Base-by-base conservation (phyloP, 805 yeast genomes). In the Candida andamanensis region DNA sequence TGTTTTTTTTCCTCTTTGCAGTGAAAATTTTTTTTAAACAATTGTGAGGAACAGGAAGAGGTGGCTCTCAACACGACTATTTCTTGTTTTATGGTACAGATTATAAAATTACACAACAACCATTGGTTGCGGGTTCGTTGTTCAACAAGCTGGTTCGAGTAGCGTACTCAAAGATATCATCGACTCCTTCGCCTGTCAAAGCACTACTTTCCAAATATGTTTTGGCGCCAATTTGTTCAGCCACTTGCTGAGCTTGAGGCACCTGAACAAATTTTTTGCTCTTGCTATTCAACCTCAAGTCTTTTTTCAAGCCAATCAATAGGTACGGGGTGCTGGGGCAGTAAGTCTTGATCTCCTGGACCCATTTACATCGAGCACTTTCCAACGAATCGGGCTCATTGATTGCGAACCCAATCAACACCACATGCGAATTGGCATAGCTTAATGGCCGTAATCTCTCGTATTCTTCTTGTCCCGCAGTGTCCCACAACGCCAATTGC, bases 381-480 rank as follows among this genome's bases (percentile, higher is more conserved):
- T 76, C 82, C 29, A 89, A 61, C 0, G 95, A 84, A 46, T 89
- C 96, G 1, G 85, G 87, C 17, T 76, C 78, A 53, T 89, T 85
- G 13, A 87, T 65, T 0, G 96, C 85, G 60, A 84, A 89, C 0
- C 90, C 96, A 33, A 87, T 80, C 33, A 87, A 61, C 32, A 89
- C 80, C 35, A 85, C 83, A 55, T 89, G 84, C 2, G 96, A 94
- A 47, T 85, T 81, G 8, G 89, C 75, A 50, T 89, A 89, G 15
- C 95, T 82, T 42, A 89, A 63, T 1, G 96, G 96, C 40, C 96
- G 73, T 37, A 89, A 63, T 37, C 96, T 64, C 53, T 87, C 96
- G 53, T 87, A 87, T 58, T 87, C 97, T 61, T 87, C 97, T 59
- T 87, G 96, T 2, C 97, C 97, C 2, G 97, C 96, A 1, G 96